Evolutionary conservation across 78 protist genomes (phyloP).

Genomic region (Emiliania huxleyi): DNA sequence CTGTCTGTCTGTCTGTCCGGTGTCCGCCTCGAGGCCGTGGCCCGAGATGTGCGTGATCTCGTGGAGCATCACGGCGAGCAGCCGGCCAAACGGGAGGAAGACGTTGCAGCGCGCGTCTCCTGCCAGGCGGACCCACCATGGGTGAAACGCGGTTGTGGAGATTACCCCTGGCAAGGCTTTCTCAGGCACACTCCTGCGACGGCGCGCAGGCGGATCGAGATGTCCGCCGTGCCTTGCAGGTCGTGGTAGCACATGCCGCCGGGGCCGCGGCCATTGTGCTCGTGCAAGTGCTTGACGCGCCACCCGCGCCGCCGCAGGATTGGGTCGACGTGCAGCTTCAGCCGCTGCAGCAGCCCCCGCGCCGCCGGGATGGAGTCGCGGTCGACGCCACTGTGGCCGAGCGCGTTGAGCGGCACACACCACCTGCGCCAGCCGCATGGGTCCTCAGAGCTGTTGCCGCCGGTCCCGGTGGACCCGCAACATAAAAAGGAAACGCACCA

Average conservation of each 20-base stretch:
- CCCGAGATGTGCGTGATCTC: not conserved
- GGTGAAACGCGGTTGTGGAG: no score
- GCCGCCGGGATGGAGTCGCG: not conserved
- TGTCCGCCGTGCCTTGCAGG: not conserved
- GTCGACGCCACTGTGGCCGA: not conserved
- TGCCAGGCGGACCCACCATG: no score
- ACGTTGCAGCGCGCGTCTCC: not conserved
- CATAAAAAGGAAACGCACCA: no score
- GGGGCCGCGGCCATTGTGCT: not conserved
- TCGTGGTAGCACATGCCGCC: conserved; percentile 10
- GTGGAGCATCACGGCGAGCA: not conserved
- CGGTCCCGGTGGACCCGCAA: no score
- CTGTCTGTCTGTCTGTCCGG: no score
- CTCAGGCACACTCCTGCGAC: no score
- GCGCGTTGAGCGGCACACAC: not conserved
- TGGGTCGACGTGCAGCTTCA: not conserved
- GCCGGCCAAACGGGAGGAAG: not conserved
- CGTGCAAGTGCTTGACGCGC: not conserved
- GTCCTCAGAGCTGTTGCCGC: no score
- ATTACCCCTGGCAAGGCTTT: no score
- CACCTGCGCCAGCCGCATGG: no score
- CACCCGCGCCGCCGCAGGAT: not conserved
- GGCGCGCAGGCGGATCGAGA: not conserved
- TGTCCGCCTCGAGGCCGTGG: not conserved
- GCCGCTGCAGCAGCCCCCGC: not conserved